A percentile compares a stretch with the other conserved stretches of the same genome.
Conservation (phyloP, 768 basidiomycete species). For the Hysterangium stoloniferum region DNA sequence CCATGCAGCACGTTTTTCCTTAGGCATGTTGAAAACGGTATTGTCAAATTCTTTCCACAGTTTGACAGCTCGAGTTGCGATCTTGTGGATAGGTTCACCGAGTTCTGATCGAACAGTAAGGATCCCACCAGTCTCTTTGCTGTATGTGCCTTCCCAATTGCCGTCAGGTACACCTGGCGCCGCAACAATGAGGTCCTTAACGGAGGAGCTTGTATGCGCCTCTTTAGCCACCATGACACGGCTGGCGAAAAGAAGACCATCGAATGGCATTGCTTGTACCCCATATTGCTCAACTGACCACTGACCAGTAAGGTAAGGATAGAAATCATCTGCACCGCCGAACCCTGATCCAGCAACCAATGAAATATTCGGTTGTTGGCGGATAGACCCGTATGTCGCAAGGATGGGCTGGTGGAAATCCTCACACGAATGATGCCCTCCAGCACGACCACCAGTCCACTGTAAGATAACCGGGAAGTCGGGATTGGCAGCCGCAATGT, state of each 20-base stretch:
- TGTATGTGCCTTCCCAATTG: slow-evolving; percentile 92
- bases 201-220: slow-evolving; percentile 87
- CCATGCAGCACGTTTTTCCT: slow-evolving; percentile 93
- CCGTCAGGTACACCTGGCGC: slow-evolving; percentile 87
- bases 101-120: slow-evolving; percentile 96
- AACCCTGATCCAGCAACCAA: slow-evolving; percentile 95
- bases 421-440: slow-evolving; percentile 97
- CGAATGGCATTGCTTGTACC: slow-evolving; percentile 95
- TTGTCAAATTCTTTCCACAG: slow-evolving; percentile 99
- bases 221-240: slow-evolving; percentile 99
- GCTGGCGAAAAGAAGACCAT: slow-evolving; percentile 92
- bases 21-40: slow-evolving; percentile 88
- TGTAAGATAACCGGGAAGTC: slow-evolving; percentile 97
- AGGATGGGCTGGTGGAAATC: slow-evolving; percentile 97
- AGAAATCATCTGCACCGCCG: slow-evolving; percentile 89
- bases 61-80: slow-evolving; percentile 93
- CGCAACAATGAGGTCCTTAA: slow-evolving; percentile 95
- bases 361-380: slow-evolving; percentile 79
- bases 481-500: slow-evolving; percentile 88
- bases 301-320: slow-evolving; percentile 95
- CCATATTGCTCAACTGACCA: slow-evolving; percentile 82
- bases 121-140: slow-evolving; percentile 90
- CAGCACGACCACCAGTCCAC: slow-evolving; percentile 98
- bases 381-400: slow-evolving; percentile 82
- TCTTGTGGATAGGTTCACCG: slow-evolving; percentile 98